These are phyloP conservation scores for Chloranthus sessilifolius DNA, from an alignment of 164 flowering plant species.

Conservation along the genomic window DNA sequence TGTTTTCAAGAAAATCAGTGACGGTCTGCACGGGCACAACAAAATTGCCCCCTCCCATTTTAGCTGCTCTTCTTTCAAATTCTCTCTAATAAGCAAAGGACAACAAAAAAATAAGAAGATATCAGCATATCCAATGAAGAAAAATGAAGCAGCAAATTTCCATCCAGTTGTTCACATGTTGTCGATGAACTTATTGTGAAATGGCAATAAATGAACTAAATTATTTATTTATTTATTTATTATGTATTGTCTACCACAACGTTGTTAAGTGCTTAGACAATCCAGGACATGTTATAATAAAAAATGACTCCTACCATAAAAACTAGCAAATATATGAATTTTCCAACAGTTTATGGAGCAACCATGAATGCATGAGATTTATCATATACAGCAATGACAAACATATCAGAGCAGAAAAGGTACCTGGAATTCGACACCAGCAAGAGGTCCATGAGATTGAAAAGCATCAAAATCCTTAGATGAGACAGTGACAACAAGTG, in stretches of 20 bases:
- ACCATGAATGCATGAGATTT: too few species aligned
- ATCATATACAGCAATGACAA: not conserved
- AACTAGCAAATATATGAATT: too few species aligned
- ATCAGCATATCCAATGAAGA: too few species aligned
- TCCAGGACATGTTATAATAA: too few species aligned
- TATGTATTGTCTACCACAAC: too few species aligned
- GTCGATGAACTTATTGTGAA: not conserved
- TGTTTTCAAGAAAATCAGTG: slow-evolving; percentile 75
- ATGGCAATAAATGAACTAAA: too few species aligned
- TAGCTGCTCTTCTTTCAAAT: slow-evolving; percentile 76
- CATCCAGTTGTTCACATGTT: too few species aligned
- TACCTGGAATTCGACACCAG: slow-evolving; percentile 96
- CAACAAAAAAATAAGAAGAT: not conserved
- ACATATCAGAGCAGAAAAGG: slow-evolving; percentile 2
- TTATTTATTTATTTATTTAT: too few species aligned
- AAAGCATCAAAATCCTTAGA: slow-evolving; percentile 61
- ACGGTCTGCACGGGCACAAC: slow-evolving; percentile 88
- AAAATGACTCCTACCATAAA: too few species aligned
- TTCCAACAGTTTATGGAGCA: too few species aligned
- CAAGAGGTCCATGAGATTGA: slow-evolving; percentile 69
- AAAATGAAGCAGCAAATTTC: not conserved
- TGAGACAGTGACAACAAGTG: slow-evolving; percentile 82
- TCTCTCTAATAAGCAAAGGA: slow-evolving; percentile 45
- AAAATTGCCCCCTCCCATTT: slow-evolving; percentile 93
- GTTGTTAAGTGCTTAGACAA: too few species aligned